Conservation (phyloP, 176 grass and related monocot species). For the Zoysia japonica region DNA sequence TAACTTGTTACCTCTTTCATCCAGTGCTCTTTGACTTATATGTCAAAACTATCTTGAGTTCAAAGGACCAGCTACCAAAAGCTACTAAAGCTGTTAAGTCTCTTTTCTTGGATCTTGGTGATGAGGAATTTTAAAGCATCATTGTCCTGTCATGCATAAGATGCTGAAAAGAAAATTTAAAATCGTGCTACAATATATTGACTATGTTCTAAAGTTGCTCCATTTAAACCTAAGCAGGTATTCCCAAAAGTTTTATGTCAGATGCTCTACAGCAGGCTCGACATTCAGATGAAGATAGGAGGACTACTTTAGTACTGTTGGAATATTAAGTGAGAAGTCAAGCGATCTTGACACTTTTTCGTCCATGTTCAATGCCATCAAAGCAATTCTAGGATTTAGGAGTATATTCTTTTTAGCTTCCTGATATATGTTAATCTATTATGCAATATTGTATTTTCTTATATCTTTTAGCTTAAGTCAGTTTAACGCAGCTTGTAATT, state of each 20-base stretch:
- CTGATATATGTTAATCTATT: constrained; percentile 9
- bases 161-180: constrained; percentile 97
- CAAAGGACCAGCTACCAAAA: constrained; percentile 69
- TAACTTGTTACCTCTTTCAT: constrained; percentile 54
- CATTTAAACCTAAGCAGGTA: constrained; percentile 90
- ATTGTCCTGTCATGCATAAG: constrained; percentile 88
- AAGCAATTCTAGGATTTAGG: constrained; percentile 85
- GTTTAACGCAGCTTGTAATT: constrained; percentile 15
- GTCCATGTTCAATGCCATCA: constrained; percentile 79
- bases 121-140: constrained; percentile 76
- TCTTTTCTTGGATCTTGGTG: constrained; percentile 71
- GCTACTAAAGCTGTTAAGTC: constrained; percentile 79
- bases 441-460: constrained; percentile 32
- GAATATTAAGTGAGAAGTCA: constrained; percentile 74
- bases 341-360: constrained; percentile 87
- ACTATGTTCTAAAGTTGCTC: constrained; percentile 61
- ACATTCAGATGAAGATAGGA: constrained; percentile 87
- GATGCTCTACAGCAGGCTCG: constrained; percentile 76
- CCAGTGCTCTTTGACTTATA: constrained; percentile 80
- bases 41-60: constrained; percentile 76
- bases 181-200: constrained; percentile 80
- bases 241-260: constrained; percentile 65
- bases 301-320: constrained; percentile 70
- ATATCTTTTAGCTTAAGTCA: constrained; percentile 11
- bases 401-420: constrained; percentile 6